Conservation (phyloP, 1,284 basidiomycete species). For the Amylostereum chailletii region DNA sequence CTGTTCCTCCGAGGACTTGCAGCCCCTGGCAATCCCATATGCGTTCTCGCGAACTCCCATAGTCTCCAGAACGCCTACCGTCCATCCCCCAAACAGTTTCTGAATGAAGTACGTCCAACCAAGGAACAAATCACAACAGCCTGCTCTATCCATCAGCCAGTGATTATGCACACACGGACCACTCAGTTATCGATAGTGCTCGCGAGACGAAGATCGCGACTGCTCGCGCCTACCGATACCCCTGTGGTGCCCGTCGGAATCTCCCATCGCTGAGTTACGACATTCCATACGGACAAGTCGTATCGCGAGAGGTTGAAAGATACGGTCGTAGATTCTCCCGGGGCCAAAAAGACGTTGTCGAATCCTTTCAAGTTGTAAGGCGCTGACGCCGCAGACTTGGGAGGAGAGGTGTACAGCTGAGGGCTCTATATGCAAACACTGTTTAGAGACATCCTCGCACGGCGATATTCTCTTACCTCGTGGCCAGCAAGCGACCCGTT, state of each 20-base stretch:
- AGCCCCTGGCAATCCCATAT: no score
- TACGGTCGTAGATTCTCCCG: slow-evolving; percentile 37
- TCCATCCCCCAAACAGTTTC: no score
- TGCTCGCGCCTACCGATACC: slow-evolving; percentile 21
- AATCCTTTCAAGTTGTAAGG: slow-evolving; percentile 61
- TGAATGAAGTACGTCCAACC: no score
- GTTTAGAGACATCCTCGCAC: neutral
- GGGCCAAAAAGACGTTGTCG: slow-evolving; percentile 41
- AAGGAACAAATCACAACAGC: no score
- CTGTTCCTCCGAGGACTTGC: no score
- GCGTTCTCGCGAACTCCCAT: no score
- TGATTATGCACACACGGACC: neutral
- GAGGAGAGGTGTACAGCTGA: slow-evolving; percentile 58
- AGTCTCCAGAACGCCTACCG: no score
- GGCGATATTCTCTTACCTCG: slow-evolving; percentile 18
- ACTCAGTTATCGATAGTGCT: slow-evolving; percentile 23
- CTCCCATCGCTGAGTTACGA: slow-evolving; percentile 19
- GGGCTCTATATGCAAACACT: slow-evolving; percentile 33
- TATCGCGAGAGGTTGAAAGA: slow-evolving; percentile 55
- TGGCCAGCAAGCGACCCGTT: slow-evolving; percentile 24
- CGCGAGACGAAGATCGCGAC: slow-evolving; percentile 19
- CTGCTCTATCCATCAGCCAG: neutral
- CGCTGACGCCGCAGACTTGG: slow-evolving; percentile 45
- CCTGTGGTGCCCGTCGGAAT: slow-evolving; percentile 16
- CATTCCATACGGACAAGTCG: slow-evolving; percentile 33